Evolutionary conservation across 345 rosid species (phyloP).

Genomic region (Salix udensis): DNA sequence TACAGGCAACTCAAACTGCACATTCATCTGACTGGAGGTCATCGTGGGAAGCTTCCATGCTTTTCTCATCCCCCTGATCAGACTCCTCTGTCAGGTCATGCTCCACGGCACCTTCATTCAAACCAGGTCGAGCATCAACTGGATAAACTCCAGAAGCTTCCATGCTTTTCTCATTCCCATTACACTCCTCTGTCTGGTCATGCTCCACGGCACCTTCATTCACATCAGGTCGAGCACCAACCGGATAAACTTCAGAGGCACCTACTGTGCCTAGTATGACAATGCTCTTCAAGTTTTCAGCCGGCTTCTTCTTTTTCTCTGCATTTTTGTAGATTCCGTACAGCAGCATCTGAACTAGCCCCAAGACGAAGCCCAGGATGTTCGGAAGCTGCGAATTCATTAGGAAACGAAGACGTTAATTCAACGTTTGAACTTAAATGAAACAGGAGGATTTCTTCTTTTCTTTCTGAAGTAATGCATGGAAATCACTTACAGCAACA

Average conservation of each 20-base stretch:
- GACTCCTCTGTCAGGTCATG: background rate
- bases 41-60: conserved; percentile 15
- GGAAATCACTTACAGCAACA: conserved; percentile 55
- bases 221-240: conserved; percentile 2
- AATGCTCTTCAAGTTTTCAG: conserved; percentile 26
- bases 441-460: background rate
- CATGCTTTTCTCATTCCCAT: conserved; percentile 15
- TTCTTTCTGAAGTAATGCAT: background rate
- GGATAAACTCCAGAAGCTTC: conserved; percentile 34
- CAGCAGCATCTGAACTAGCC: conserved; percentile 65
- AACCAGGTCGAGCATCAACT: background rate
- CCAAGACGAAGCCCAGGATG: conserved; percentile 62
- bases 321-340: conserved; percentile 51
- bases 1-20: conserved; percentile 28
- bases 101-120: conserved; percentile 1
- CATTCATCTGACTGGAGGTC: conserved; percentile 15
- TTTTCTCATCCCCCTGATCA: conserved; percentile 16
- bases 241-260: conserved; percentile 28
- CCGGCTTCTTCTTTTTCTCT: conserved; percentile 12
- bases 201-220: conserved; percentile 4
- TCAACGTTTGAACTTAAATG: background rate
- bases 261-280: conserved; percentile 21
- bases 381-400: conserved; percentile 57
- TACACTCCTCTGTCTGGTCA: background rate
- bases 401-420: background rate